phyloP scores from a whole-genome alignment of 78 protist genomes.

The Dictyostelium brefeldianum region DNA sequence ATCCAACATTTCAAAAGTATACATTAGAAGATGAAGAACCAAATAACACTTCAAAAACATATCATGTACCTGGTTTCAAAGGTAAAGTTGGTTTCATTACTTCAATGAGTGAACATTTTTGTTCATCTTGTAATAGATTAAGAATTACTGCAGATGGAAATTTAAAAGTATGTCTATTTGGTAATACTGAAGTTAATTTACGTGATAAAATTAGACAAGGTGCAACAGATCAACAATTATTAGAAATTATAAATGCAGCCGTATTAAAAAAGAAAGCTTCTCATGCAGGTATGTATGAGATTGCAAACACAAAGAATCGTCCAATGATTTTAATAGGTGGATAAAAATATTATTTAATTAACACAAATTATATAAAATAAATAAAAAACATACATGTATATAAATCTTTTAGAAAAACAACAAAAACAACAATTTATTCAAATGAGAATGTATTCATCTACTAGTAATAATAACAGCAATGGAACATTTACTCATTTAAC shows the following conservation, averaged over 20 bases:
- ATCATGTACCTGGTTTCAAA: slow-evolving; percentile 57
- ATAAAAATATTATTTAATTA: background rate
- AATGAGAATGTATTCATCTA: background rate
- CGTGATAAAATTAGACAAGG: slow-evolving; percentile 87
- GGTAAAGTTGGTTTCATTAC: slow-evolving; percentile 93
- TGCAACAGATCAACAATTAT: slow-evolving; percentile 77
- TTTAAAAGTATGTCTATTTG: slow-evolving; percentile 95
- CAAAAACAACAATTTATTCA: background rate
- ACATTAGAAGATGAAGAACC: slow-evolving; percentile 36
- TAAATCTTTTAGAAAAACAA: background rate
- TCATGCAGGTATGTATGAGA: slow-evolving; percentile 91
- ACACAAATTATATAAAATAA: background rate
- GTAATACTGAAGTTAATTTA: slow-evolving; percentile 84
- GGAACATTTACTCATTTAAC: slow-evolving; percentile 57
- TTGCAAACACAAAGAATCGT: slow-evolving; percentile 82
- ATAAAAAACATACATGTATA: background rate
- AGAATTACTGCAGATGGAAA: slow-evolving; percentile 95
- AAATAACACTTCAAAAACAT: slow-evolving; percentile 89
- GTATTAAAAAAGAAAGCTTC: slow-evolving; percentile 77
- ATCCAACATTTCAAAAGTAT: slow-evolving; percentile 21
- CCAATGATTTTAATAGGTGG: slow-evolving; percentile 96
- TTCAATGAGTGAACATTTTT: slow-evolving; percentile 95
- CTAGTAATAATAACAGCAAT: background rate
- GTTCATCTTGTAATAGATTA: slow-evolving; percentile 94
- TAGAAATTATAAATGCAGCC: slow-evolving; percentile 57